Base-by-base conservation (phyloP, 202 grass and related monocot species). In the Miscanthus sacchariflorus region DNA sequence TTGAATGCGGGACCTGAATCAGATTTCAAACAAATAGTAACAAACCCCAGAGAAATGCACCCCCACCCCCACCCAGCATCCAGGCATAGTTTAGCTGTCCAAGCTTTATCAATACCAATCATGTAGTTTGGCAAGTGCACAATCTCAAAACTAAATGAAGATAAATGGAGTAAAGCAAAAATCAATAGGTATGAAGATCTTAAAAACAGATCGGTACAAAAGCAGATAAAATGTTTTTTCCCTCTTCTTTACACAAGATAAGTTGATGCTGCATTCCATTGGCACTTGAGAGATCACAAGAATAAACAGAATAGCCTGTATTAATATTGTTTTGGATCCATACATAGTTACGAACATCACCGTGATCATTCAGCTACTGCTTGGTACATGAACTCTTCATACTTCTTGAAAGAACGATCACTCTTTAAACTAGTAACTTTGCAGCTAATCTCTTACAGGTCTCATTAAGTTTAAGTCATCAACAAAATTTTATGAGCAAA, bases 401-500 rank as follows among this genome's bases (percentile, higher is more conserved):
- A 52, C 65, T 70, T 56, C 67, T 56, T 71, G 49, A 82, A 40
- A 25, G 67, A 71, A 82, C 1, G 0, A 71, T 3, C 4, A 83
- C 21, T 71, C 7, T 71, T 83, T 39, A 42, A 72, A 40, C 48
- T 14, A 56, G 6, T 52, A 52, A 54, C 28, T 70, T 36, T 8
- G 11, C 15, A 81, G 43, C 2, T 70, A 82, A 44, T 70, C 5
- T 70, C 27, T 38, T 38, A 38, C 36, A 38, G 36, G 36, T 38
- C 36, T 38, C 36, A 38, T 38, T 38, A 44, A 71, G 36, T 59
- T 59, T 30, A 78, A 48, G 15, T 9, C 25, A 78, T 61, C 27
- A 71, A 78, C 13, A 83, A 82, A 25, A 76, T 68, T 48, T 74
- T 76, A 66, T 14, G 4, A 54, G 45, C 7, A 82, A 52, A 83